phyloP scores from a whole-genome alignment of 2,329 filamentous ascomycete genomes.

The Aplosporella prunicola region DNA sequence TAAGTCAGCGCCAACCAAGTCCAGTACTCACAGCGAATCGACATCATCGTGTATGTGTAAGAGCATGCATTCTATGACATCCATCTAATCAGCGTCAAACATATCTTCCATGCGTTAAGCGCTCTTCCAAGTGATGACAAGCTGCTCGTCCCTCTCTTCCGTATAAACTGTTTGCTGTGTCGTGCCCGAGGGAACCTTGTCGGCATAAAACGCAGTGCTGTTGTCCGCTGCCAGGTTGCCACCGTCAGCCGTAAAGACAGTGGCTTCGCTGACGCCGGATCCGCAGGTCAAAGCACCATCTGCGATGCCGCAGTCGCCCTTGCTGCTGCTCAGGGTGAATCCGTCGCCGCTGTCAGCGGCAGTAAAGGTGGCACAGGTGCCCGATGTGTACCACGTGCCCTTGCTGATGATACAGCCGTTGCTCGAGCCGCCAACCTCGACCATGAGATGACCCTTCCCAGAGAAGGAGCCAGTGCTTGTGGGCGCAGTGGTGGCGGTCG shows the following conservation, averaged over 20 bases:
- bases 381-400: constrained; percentile 58
- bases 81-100: no score
- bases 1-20: no score
- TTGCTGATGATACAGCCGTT: constrained; percentile 58
- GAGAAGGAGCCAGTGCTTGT: constrained; percentile 34
- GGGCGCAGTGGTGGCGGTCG: constrained; percentile 21
- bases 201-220: constrained; percentile 34
- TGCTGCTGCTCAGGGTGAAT: constrained; percentile 50
- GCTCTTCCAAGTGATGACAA: constrained; percentile 5
- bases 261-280: constrained; percentile 33
- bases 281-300: constrained; percentile 48
- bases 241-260: constrained; percentile 31
- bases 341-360: constrained; percentile 37
- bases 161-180: constrained; percentile 38
- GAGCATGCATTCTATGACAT: no score
- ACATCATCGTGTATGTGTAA: no score
- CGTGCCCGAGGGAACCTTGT: constrained; percentile 32
- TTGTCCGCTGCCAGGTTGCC: constrained; percentile 30
- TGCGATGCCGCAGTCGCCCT: constrained; percentile 50
- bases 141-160: neutral
- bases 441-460: constrained; percentile 53
- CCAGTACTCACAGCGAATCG: no score
- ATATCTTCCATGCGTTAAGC: neutral
- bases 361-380: constrained; percentile 58
- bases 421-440: constrained; percentile 38